Percentiles rank a stretch among this genome's conserved stretches.
phyloP scores from a whole-genome alignment of 768 basidiomycete genomes.

The Pulveroboletus sp. region DNA sequence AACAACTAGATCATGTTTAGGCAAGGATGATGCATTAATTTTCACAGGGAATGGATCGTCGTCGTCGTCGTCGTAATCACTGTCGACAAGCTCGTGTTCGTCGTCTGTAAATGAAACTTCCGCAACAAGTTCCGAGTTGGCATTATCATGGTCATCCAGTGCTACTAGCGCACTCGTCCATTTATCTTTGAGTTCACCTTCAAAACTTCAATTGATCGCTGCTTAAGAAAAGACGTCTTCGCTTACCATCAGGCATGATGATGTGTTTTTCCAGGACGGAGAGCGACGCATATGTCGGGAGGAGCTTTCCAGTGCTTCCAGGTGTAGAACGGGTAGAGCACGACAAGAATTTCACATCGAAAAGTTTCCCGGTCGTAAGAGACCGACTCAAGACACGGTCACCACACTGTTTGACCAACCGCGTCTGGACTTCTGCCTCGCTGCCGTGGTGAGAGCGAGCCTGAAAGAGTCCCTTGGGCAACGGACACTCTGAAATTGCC shows the following conservation, averaged over 20 bases:
- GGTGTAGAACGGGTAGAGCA: background rate
- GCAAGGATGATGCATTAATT: background rate
- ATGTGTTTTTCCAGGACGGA: constrained; percentile 12
- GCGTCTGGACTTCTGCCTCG: background rate
- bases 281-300: constrained; percentile 16
- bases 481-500: constrained; percentile 12
- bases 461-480: constrained; percentile 14
- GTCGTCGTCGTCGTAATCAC: constrained; percentile 26
- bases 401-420: constrained; percentile 3
- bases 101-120: constrained; percentile 10
- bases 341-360: constrained; percentile 19
- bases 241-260: constrained; percentile 10
- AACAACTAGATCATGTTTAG: background rate
- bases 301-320: background rate
- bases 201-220: background rate
- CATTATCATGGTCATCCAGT: background rate
- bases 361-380: constrained; percentile 15
- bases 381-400: constrained; percentile 8
- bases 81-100: constrained; percentile 21
- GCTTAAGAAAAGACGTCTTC: no score
- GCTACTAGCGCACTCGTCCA: constrained; percentile 10
- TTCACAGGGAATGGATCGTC: background rate
- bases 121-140: background rate
- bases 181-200: constrained; percentile 10
- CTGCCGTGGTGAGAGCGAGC: background rate